Conservation (phyloP, 805 yeast genomes). For the Ogataea naganishii region DNA sequence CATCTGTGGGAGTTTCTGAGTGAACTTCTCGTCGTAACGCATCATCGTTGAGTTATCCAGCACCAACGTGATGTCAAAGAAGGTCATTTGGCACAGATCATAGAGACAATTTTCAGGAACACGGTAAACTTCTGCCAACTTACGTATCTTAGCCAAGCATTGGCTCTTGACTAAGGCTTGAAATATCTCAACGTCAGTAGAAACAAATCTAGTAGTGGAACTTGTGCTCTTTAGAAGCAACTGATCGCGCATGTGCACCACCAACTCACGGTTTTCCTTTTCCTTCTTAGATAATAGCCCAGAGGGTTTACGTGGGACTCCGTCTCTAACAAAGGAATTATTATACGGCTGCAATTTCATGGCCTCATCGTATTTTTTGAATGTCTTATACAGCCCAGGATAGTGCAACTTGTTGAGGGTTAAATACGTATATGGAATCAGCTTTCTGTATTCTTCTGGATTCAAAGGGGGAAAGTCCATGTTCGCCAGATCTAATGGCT, state of each 20-base stretch:
- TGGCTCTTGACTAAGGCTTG: slow-evolving; percentile 8
- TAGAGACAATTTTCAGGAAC: slow-evolving; percentile 13
- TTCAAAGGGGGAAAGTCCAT: slow-evolving; percentile 4
- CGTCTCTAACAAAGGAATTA: too few species aligned
- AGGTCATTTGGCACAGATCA: slow-evolving; percentile 15
- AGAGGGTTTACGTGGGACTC: too few species aligned
- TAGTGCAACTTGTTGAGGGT: slow-evolving; percentile 14
- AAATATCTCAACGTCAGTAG: slow-evolving; percentile 12
- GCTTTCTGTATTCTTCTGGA: slow-evolving; percentile 9
- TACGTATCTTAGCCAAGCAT: slow-evolving; percentile 13
- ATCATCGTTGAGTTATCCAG: slow-evolving; percentile 18
- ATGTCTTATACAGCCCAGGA: slow-evolving; percentile 14
- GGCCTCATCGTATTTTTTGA: slow-evolving; percentile 10
- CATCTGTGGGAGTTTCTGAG: slow-evolving; percentile 12
- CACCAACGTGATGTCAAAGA: slow-evolving; percentile 13
- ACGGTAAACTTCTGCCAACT: slow-evolving; percentile 11
- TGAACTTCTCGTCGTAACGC: too few species aligned
- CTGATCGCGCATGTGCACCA: slow-evolving; percentile 2
- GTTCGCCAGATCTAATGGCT: slow-evolving; percentile 2
- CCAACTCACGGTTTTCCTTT: slow-evolving; percentile 12
- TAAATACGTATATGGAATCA: slow-evolving; percentile 11
- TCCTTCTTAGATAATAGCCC: too few species aligned
- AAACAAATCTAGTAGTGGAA: slow-evolving; percentile 6
- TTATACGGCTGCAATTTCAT: too few species aligned
- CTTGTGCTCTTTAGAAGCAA: slow-evolving; percentile 7